These are phyloP conservation scores for Nematodospora anomalae DNA, from an alignment of 1,139 yeast genomes.

Conservation along the genomic window DNA sequence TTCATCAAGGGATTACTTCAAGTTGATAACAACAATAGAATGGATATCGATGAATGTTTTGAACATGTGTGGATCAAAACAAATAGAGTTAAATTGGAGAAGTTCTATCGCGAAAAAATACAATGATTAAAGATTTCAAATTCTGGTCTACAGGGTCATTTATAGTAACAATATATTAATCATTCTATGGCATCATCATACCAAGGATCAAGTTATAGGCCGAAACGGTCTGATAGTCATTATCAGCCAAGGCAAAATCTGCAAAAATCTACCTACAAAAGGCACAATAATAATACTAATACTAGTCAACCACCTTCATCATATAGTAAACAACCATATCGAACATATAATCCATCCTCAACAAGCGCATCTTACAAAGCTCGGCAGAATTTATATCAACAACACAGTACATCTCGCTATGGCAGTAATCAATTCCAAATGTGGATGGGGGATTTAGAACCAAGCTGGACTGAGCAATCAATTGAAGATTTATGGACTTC, in stretches of 20 bases:
- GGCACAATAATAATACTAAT: neutral
- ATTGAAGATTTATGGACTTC: slow-evolving; percentile 66
- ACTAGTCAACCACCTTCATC: slow-evolving; percentile 1
- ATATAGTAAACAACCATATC: slow-evolving; percentile 2
- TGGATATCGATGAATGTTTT: slow-evolving; percentile 27
- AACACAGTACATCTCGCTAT: slow-evolving; percentile 8
- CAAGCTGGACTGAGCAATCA: slow-evolving; percentile 75
- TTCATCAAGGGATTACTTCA: slow-evolving; percentile 43
- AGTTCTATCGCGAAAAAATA: slow-evolving; percentile 16
- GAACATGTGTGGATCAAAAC: slow-evolving; percentile 47
- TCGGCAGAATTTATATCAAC: slow-evolving; percentile 17
- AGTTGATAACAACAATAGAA: slow-evolving; percentile 38
- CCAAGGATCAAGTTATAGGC: slow-evolving; percentile 12
- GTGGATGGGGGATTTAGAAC: slow-evolving; percentile 97
- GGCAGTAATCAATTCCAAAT: slow-evolving; percentile 31
- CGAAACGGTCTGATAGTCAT: slow-evolving; percentile 11
- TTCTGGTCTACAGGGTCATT: neutral
- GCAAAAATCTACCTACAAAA: neutral
- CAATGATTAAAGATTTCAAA: neutral
- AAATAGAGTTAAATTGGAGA: slow-evolving; percentile 17
- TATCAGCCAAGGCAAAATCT: slow-evolving; percentile 1
- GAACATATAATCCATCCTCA: slow-evolving; percentile 8
- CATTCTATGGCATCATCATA: slow-evolving; percentile 2
- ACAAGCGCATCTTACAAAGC: slow-evolving; percentile 11
- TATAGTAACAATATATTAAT: neutral